These are phyloP conservation scores for Lichtheimia corymbifera DNA, from an alignment of 371 early-diverging fungal genomes.

Conservation along the genomic window DNA sequence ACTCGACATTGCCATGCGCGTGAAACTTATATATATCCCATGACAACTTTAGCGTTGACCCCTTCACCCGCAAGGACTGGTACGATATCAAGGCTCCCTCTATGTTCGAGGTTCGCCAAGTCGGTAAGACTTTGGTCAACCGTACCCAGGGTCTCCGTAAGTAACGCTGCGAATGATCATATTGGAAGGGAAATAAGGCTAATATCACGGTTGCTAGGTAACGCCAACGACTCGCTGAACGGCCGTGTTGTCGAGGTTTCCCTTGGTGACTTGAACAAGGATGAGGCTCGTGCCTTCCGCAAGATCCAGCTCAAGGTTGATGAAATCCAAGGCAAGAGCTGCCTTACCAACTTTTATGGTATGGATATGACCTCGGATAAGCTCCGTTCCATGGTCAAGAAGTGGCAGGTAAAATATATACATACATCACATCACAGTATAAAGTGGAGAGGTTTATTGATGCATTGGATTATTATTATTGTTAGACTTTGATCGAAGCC, in stretches of 20 bases:
- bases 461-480: neutral
- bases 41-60: conserved; percentile 71
- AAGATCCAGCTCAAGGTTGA: conserved; percentile 99
- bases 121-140: conserved; percentile 99
- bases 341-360: conserved; percentile 99
- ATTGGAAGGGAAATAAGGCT: neutral
- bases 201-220: conserved; percentile 51
- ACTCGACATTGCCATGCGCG: neutral
- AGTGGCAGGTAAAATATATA: conserved; percentile 86
- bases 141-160: conserved; percentile 97
- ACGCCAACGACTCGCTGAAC: conserved; percentile 96
- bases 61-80: conserved; percentile 99
- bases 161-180: conserved; percentile 19
- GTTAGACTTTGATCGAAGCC: conserved; percentile 94
- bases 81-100: conserved; percentile 98
- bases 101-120: conserved; percentile 91
- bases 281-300: conserved; percentile 95
- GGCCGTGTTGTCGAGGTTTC: conserved; percentile 98
- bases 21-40: conserved; percentile 5
- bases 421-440: neutral
- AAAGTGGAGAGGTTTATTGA: neutral
- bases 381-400: conserved; percentile 99
- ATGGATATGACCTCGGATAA: conserved; percentile 99
- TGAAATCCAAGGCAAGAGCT: conserved; percentile 98
- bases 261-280: conserved; percentile 97